Conservation (phyloP, 225 moss, liverwort and hornwort species). For the Climacium dendroides region DNA sequence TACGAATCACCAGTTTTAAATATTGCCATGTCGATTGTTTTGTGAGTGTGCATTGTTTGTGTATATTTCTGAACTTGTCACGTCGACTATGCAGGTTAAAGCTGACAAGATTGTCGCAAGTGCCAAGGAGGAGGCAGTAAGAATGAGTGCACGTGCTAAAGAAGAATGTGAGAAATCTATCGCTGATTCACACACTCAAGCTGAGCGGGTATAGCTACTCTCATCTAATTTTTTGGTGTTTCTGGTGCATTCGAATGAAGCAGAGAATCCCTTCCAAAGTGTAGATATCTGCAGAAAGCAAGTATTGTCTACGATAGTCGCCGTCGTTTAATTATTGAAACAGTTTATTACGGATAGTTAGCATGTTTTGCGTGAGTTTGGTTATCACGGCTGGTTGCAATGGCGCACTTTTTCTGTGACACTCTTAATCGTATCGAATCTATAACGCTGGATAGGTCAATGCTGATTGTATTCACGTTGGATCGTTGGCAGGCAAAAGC, state of each 20-base stretch:
- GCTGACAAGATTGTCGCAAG: constrained; percentile 21
- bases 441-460: no score
- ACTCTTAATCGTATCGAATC: background rate
- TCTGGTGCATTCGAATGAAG: background rate
- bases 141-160: constrained; percentile 7
- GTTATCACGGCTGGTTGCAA: background rate
- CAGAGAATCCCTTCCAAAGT: background rate
- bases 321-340: background rate
- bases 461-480: background rate
- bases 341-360: background rate
- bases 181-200: constrained; percentile 16
- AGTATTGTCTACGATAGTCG: background rate
- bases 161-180: constrained; percentile 39
- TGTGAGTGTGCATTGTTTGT: no score
- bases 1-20: background rate
- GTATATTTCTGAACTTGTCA: background rate
- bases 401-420: background rate
- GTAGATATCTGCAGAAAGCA: background rate
- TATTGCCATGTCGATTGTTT: background rate
- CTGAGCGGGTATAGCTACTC: constrained; percentile 14
- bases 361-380: background rate
- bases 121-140: constrained; percentile 36
- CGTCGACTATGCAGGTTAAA: constrained; percentile 11
- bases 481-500: constrained; percentile 21
- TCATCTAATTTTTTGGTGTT: background rate